These are phyloP conservation scores for Diplogelasinospora grovesii DNA, from an alignment of 495 filamentous ascomycete species.

Conservation along the genomic window DNA sequence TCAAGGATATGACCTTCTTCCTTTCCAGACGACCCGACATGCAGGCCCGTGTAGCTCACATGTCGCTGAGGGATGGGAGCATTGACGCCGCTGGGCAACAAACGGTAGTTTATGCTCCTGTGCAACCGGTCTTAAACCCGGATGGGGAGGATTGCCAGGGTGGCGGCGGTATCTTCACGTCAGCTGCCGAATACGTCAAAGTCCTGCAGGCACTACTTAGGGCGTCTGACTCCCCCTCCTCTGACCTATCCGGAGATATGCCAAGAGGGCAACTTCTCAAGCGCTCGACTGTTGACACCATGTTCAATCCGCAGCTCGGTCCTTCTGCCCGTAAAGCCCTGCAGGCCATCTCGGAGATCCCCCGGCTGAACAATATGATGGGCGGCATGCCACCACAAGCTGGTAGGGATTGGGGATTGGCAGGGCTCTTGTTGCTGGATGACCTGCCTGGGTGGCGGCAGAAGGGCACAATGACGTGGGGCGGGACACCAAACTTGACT, in stretches of 20 bases:
- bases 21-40: slow-evolving; percentile 15
- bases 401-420: slow-evolving; percentile 9
- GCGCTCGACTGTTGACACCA: slow-evolving; percentile 32
- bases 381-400: slow-evolving; percentile 17
- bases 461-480: slow-evolving; percentile 20
- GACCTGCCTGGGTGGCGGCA: slow-evolving; percentile 19
- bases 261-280: slow-evolving; percentile 17
- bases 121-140: too few species aligned
- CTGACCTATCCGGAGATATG: too few species aligned
- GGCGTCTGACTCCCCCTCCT: too few species aligned
- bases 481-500: too few species aligned
- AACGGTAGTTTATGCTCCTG: too few species aligned
- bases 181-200: slow-evolving; percentile 8
- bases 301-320: slow-evolving; percentile 36
- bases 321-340: slow-evolving; percentile 6
- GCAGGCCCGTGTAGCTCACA: slow-evolving; percentile 18
- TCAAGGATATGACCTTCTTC: slow-evolving; percentile 32
- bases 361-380: slow-evolving; percentile 16
- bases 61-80: slow-evolving; percentile 20
- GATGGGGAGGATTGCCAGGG: slow-evolving; percentile 29
- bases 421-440: slow-evolving; percentile 18
- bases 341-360: slow-evolving; percentile 8
- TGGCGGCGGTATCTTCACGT: slow-evolving; percentile 11
- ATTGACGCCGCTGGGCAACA: slow-evolving; percentile 31
- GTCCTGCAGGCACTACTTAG: slow-evolving; percentile 18